Base-by-base conservation (phyloP, 177 flowering plant genomes). In the Tripterygium wilfordii region DNA sequence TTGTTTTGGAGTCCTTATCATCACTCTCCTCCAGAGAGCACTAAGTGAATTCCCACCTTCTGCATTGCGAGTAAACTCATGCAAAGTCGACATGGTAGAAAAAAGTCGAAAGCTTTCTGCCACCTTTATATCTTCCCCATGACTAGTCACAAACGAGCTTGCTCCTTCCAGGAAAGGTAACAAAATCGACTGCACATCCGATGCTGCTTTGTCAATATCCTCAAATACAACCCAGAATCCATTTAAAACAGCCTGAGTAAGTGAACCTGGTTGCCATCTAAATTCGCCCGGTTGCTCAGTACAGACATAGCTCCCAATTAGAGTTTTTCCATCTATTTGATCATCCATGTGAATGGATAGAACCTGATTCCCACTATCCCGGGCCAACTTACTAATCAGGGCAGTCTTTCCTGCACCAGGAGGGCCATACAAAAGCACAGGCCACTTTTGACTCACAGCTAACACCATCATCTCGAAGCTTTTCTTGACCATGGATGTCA, bases 221-320 rank as follows among this genome's bases (percentile, higher is more conserved):
- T 92, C 99, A 60, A 89, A 77, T 9, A 92, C 91, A 30, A 89
- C 83, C 99, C 97, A 89, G 28, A 75, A 49, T 32, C 99, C 99
- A 66, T 67, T 74, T 56, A 48, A 30, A 63, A 85, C 72, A 62
- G 97, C 96, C 99, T 88, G 72, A 22, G 18, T 78, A 47, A 92
- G 84, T 39, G 97, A 87, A 49, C 99, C 99, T 47, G 89, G 92
- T 60, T 89, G 99, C 99, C 99, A 92, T 69, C 75, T 74, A 61
- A 92, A 89, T 70, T 92, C 95, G 43, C 99, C 99, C 60, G 99
- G 97, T 60, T 59, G 63, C 54, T 92, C 97, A 15, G 88, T 53
- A 54, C 86, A 88, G 8, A 89, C 79, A 58, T 88, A 84, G 60
- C 78, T 79, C 42, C 99, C 97, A 60, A 92, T 51, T 59, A 92